A percentile compares a stretch with the other conserved stretches of the same genome.
Evolutionary conservation across 345 rosid species (phyloP).

Genomic region (Lepidium sativum): DNA sequence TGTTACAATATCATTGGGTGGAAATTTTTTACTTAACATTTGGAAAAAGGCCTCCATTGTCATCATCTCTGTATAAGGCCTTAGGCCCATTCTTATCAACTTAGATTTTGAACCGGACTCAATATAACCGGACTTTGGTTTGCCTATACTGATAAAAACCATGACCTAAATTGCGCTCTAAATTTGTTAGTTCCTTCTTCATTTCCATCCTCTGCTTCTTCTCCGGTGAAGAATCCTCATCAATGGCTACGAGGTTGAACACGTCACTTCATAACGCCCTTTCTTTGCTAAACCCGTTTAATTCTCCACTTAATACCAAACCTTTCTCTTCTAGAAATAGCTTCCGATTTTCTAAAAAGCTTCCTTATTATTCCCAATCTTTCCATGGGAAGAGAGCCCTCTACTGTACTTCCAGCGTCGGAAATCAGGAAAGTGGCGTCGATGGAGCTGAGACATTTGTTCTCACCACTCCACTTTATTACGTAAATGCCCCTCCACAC

Average conservation of each 20-base stretch:
- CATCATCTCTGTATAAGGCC: too few relatives aligned
- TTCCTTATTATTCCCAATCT: conserved; percentile 22
- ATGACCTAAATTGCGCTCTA: conserved; percentile 17
- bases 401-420: conserved; percentile 35
- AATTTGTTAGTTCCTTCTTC: neutral
- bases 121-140: neutral
- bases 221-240: conserved; percentile 10
- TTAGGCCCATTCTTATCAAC: too few relatives aligned
- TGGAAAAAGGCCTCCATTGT: too few relatives aligned
- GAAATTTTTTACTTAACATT: too few relatives aligned
- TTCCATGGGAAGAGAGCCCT: conserved; percentile 27
- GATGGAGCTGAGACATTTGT: conserved; percentile 38
- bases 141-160: conserved; percentile 5
- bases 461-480: conserved; percentile 91
- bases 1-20: neutral
- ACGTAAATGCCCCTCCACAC: conserved; percentile 99
- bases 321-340: conserved; percentile 34
- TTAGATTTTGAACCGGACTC: too few relatives aligned
- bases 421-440: neutral
- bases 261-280: conserved; percentile 48
- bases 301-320: conserved; percentile 25
- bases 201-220: conserved; percentile 10
- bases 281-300: conserved; percentile 41
- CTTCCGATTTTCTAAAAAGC: conserved; percentile 32
- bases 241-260: conserved; percentile 68